These are phyloP conservation scores for Irpex rosettiformis DNA, from an alignment of 1,284 basidiomycete species.

Conservation along the genomic window DNA sequence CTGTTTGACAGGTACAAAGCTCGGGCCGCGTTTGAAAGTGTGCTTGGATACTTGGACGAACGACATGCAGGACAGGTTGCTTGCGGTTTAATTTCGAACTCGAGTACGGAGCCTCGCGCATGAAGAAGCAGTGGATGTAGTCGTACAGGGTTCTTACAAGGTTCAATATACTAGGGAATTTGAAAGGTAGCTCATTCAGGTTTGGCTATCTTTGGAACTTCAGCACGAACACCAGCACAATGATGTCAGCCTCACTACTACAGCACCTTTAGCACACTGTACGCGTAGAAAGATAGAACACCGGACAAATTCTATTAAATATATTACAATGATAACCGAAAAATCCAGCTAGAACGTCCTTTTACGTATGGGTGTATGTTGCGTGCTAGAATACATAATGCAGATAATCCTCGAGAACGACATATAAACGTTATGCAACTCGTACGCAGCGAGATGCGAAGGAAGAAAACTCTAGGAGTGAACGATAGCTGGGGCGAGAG, in stretches of 20 bases:
- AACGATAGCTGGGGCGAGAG: background rate
- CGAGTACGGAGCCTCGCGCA: background rate
- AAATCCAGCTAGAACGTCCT: background rate
- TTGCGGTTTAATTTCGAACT: background rate
- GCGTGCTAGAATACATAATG: background rate
- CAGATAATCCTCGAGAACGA: background rate
- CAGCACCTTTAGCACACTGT: background rate
- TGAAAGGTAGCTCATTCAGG: no score
- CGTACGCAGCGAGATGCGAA: no score
- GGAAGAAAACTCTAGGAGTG: background rate
- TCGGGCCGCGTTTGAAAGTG: constrained; percentile 41
- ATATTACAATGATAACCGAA: background rate
- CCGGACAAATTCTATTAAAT: background rate
- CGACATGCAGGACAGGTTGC: constrained; percentile 34
- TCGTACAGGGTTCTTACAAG: no score
- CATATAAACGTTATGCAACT: background rate
- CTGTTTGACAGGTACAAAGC: constrained; percentile 51
- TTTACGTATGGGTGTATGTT: background rate
- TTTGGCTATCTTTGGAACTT: background rate
- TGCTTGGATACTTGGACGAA: constrained; percentile 48
- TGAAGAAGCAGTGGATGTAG: background rate
- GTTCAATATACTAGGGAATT: no score
- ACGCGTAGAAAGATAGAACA: background rate
- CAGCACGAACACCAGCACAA: background rate
- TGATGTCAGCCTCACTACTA: background rate